Evolutionary conservation across 2,329 filamentous ascomycete species (phyloP).

Genomic region (Neopestalotiopsis clavispora): DNA sequence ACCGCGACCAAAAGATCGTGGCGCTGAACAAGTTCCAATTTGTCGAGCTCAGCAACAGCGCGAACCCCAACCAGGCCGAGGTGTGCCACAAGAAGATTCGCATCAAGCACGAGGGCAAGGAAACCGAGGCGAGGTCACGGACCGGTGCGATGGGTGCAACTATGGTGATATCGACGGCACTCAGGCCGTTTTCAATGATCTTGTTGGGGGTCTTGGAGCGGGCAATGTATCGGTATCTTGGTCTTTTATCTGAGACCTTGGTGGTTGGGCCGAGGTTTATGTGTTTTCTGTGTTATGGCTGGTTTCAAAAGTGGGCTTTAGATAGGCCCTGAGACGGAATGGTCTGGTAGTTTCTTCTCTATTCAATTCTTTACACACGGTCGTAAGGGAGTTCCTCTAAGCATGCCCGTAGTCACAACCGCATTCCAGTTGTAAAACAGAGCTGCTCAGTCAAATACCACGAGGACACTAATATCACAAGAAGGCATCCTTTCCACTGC

Average conservation of each 20-base stretch:
- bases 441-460: no score
- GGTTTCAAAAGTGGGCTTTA: no score
- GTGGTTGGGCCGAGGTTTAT: not conserved
- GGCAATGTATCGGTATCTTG: constrained; percentile 5
- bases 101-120: constrained; percentile 1
- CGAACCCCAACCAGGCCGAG: constrained; percentile 1
- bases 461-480: no score
- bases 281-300: no score
- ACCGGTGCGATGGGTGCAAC: not conserved
- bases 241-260: not conserved
- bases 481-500: no score
- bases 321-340: no score
- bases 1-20: constrained; percentile 6
- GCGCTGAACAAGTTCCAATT: constrained; percentile 8
- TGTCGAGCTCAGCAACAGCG: constrained; percentile 5
- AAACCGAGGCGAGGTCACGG: not conserved
- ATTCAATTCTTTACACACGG: no score
- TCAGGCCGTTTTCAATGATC: constrained; percentile 10
- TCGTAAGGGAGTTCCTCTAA: no score
- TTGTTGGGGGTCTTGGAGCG: constrained; percentile 2
- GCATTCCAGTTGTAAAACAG: no score
- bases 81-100: constrained; percentile 5
- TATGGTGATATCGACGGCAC: constrained; percentile 10
- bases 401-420: no score
- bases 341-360: no score